phyloP scores from a whole-genome alignment of 257 asterid species.

The Craterostigma plantagineum region DNA sequence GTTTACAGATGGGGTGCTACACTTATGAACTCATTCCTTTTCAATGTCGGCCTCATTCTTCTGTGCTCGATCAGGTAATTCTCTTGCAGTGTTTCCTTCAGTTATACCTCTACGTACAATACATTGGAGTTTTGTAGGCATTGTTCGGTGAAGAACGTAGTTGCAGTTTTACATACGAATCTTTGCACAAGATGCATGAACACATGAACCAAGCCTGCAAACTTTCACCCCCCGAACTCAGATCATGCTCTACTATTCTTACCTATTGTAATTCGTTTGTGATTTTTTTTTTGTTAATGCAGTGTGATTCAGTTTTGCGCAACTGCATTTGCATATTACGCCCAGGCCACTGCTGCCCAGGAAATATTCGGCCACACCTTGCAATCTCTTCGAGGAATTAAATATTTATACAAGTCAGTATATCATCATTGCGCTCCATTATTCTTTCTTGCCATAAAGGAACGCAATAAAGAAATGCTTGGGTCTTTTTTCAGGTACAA shows the following conservation, averaged over 20 bases:
- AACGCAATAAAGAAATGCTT: not conserved
- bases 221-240: no score
- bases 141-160: no score
- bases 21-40: conserved; percentile 86
- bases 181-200: no score
- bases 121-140: no score
- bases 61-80: conserved; percentile 81
- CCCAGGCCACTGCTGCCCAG: conserved; percentile 99
- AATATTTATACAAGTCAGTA: conserved; percentile 88
- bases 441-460: not conserved
- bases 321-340: conserved; percentile 88
- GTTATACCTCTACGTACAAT: no score
- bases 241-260: no score
- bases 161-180: no score
- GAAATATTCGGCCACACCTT: conserved; percentile 95
- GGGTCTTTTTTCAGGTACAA: conserved; percentile 51
- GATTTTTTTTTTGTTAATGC: no score
- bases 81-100: not conserved
- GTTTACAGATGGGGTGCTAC: conserved; percentile 83
- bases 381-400: conserved; percentile 96
- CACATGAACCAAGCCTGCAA: no score
- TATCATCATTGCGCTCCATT: conserved; percentile 17
- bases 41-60: conserved; percentile 86
- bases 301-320: conserved; percentile 98
- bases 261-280: not conserved